Conservation (phyloP, 306 rosid species). For the Malus sylvestris region DNA sequence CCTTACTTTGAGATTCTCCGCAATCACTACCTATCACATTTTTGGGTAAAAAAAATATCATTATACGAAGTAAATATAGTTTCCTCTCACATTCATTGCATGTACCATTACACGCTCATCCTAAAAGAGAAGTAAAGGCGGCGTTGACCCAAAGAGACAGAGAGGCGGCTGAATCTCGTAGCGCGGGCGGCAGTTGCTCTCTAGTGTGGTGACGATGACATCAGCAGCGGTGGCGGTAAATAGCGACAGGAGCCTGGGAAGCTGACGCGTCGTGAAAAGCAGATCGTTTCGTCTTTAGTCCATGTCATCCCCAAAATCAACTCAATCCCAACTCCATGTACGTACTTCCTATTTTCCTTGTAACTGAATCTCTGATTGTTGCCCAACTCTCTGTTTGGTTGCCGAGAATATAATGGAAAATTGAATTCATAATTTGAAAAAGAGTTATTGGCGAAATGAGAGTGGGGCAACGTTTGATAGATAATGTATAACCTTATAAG, state of each 20-base stretch:
- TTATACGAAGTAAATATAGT: too few species aligned
- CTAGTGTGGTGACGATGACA: conserved; percentile 19
- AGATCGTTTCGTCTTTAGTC: conserved; percentile 67
- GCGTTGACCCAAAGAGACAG: too few species aligned
- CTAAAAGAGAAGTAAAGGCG: too few species aligned
- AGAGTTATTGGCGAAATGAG: too few species aligned
- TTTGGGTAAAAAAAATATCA: too few species aligned
- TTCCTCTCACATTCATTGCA: too few species aligned
- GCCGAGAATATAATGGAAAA: background rate
- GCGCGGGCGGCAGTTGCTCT: background rate
- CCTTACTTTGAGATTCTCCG: too few species aligned
- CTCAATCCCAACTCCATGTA: conserved; percentile 68
- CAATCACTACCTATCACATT: too few species aligned
- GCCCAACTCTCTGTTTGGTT: conserved; percentile 3
- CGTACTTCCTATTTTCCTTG: background rate
- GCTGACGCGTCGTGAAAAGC: conserved; percentile 72
- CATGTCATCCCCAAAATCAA: conserved; percentile 77
- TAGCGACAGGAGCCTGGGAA: conserved; percentile 40
- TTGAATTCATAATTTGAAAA: background rate
- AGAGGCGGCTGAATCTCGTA: background rate
- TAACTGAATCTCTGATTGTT: too few species aligned
- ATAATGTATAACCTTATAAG: too few species aligned
- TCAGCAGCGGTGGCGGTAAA: conserved; percentile 73
- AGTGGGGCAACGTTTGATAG: too few species aligned
- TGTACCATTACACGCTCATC: too few species aligned